These are phyloP conservation scores for Rhodomyrtus tomentosa DNA, from an alignment of 345 rosid genomes.

Conservation along the genomic window DNA sequence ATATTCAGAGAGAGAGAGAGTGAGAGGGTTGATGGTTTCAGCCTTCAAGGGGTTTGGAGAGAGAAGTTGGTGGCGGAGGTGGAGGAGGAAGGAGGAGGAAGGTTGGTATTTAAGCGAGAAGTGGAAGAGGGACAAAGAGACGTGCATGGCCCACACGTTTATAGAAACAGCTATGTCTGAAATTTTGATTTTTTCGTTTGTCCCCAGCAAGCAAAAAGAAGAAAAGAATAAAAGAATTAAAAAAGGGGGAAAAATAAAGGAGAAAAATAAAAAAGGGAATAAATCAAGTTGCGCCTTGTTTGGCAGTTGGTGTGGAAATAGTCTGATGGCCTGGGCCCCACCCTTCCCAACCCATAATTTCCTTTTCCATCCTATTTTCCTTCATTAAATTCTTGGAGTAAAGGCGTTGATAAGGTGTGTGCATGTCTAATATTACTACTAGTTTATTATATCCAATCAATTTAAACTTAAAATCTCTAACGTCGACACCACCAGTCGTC, in stretches of 20 bases:
- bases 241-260: not conserved
- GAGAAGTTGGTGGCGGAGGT: not conserved
- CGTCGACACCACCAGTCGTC: no score
- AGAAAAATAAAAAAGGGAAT: not conserved
- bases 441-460: not conserved
- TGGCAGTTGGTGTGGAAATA: not conserved
- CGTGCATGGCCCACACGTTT: not conserved
- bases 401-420: not conserved
- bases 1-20: conserved; percentile 14
- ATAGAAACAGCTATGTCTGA: not conserved
- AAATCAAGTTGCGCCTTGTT: not conserved
- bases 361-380: not conserved
- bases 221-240: no score
- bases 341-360: not conserved
- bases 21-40: not conserved
- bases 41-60: conserved; percentile 1
- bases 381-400: not conserved
- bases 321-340: not conserved
- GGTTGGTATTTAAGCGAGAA: conserved; percentile 18
- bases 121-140: not conserved
- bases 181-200: not conserved
- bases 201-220: not conserved
- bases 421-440: not conserved
- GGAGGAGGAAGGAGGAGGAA: conserved; percentile 17
- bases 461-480: no score